Conservation (phyloP, 257 asterid genomes). For the Forsythia viridissima region DNA sequence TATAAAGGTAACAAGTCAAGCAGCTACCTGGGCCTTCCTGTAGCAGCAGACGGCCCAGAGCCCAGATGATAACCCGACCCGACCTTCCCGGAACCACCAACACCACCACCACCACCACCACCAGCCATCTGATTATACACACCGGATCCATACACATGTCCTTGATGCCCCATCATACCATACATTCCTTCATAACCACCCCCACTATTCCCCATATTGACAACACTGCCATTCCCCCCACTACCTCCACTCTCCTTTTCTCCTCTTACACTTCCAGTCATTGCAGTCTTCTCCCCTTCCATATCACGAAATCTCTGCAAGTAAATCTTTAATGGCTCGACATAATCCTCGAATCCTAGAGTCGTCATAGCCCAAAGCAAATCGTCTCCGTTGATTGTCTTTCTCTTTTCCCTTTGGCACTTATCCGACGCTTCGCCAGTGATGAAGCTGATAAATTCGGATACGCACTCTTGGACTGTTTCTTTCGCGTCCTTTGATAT, state of each 20-base stretch:
- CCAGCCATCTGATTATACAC: conserved; percentile 19
- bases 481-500: conserved; percentile 73
- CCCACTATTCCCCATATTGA: conserved; percentile 32
- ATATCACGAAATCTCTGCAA: conserved; percentile 65
- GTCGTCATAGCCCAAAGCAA: conserved; percentile 75
- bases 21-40: conserved; percentile 40
- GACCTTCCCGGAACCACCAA: conserved; percentile 30
- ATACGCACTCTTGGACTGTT: conserved; percentile 71
- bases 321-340: conserved; percentile 57
- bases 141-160: conserved; percentile 39
- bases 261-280: conserved; percentile 47
- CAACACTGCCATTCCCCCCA: conserved; percentile 33
- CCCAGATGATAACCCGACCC: conserved; percentile 43
- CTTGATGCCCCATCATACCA: conserved; percentile 39
- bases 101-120: conserved; percentile 23
- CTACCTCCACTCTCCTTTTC: conserved; percentile 30
- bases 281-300: conserved; percentile 64
- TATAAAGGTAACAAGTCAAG: conserved; percentile 1
- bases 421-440: conserved; percentile 77
- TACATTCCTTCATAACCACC: conserved; percentile 38
- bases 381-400: conserved; percentile 72
- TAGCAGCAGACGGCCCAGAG: conserved; percentile 31
- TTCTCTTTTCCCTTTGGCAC: conserved; percentile 68
- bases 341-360: conserved; percentile 69
- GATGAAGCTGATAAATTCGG: conserved; percentile 72